These are phyloP conservation scores for Calamus simplicifolius DNA, from an alignment of 176 grass and related monocot species.

Conservation along the genomic window DNA sequence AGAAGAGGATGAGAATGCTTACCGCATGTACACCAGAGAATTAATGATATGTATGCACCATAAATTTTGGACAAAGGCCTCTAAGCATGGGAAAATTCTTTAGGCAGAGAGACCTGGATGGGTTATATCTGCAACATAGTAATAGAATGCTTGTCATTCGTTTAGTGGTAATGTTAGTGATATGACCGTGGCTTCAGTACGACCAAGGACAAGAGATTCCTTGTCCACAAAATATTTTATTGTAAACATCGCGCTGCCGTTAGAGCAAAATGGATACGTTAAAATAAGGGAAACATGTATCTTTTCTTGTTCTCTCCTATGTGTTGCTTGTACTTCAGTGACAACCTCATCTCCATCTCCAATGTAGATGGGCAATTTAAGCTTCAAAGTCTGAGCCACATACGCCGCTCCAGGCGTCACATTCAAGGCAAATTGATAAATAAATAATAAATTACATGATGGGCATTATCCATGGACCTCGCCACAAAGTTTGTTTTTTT, in stretches of 20 bases:
- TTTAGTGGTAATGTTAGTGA: conserved; percentile 32
- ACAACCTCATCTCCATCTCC: conserved; percentile 42
- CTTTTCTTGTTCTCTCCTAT: conserved; percentile 27
- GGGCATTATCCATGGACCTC: too few relatives aligned
- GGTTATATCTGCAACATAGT: too few relatives aligned
- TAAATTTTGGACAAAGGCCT: too few relatives aligned
- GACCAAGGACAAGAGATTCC: conserved; percentile 23
- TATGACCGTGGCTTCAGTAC: conserved; percentile 41
- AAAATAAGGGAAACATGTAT: conserved; percentile 27
- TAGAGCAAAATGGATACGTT: background rate
- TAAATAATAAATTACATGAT: too few relatives aligned
- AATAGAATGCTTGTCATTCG: background rate
- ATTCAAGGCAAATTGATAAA: background rate
- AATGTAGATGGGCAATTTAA: conserved; percentile 44
- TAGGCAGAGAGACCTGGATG: too few relatives aligned
- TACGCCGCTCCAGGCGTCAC: conserved; percentile 49
- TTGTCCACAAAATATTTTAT: conserved; percentile 55
- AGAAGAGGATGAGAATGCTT: too few relatives aligned
- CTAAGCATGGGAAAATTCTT: too few relatives aligned
- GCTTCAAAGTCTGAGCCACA: conserved; percentile 41
- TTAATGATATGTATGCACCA: too few relatives aligned
- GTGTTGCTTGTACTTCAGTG: conserved; percentile 36
- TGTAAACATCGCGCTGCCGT: conserved; percentile 42
- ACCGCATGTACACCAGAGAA: too few relatives aligned
- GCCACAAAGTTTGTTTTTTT: too few relatives aligned